Evolutionary conservation across 176 grass and related monocot species (phyloP).

Genomic region (Phoenix dactylifera): DNA sequence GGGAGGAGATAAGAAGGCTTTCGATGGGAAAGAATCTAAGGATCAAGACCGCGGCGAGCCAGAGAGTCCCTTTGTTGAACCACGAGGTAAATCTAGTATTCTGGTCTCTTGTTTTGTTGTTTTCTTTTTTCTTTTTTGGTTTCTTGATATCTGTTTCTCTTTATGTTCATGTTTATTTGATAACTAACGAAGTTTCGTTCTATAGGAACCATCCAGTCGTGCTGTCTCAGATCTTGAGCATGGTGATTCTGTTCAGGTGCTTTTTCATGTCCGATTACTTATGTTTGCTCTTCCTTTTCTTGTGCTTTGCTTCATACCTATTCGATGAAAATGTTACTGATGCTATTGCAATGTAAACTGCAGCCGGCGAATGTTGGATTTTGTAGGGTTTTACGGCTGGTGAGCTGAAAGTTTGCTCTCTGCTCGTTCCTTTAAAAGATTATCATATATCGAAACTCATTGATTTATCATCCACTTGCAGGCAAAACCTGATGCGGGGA

Average conservation of each 20-base stretch:
- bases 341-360: conserved; percentile 12
- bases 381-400: conserved; percentile 75
- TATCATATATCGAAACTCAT: not conserved
- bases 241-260: conserved; percentile 72
- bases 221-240: conserved; percentile 66
- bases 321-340: conserved; percentile 25
- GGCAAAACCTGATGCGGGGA: conserved; percentile 71
- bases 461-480: conserved; percentile 30
- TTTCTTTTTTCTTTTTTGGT: not conserved
- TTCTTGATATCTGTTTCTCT: too few relatives aligned
- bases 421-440: not conserved
- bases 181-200: not conserved
- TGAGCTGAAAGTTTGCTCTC: conserved; percentile 10
- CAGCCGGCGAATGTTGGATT: conserved; percentile 79
- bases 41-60: conserved; percentile 36
- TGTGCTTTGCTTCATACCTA: not conserved
- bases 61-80: conserved; percentile 40
- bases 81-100: conserved; percentile 20
- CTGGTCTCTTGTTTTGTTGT: not conserved
- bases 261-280: not conserved
- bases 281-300: not conserved
- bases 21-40: conserved; percentile 43
- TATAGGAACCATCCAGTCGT: conserved; percentile 47
- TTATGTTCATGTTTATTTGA: too few relatives aligned
- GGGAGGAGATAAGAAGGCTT: not conserved